These are phyloP conservation scores for Schwanniomyces yamadae DNA, from an alignment of 805 yeast species.

Conservation along the genomic window DNA sequence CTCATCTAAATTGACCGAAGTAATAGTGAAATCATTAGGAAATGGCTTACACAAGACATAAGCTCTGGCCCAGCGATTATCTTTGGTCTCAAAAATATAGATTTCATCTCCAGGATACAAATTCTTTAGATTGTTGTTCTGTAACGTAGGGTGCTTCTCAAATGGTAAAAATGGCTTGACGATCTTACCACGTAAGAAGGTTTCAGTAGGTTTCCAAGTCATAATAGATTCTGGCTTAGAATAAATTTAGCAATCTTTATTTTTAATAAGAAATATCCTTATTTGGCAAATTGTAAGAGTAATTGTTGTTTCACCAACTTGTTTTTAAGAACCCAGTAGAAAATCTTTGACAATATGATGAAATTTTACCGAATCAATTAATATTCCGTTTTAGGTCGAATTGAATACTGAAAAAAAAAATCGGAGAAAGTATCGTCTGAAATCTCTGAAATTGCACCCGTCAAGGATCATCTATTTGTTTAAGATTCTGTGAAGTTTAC, in stretches of 20 bases:
- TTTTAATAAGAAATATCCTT: neutral
- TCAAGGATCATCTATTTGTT: too few species aligned
- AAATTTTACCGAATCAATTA: slow-evolving; percentile 1
- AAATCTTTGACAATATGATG: neutral
- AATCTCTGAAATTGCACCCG: too few species aligned
- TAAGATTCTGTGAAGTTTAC: too few species aligned
- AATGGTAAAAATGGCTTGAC: slow-evolving; percentile 41
- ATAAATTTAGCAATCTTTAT: neutral
- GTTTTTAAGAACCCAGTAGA: neutral
- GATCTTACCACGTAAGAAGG: slow-evolving; percentile 37
- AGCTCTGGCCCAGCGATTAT: slow-evolving; percentile 75
- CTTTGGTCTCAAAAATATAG: slow-evolving; percentile 64
- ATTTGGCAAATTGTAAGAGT: neutral
- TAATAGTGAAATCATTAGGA: slow-evolving; percentile 65
- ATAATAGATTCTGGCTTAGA: slow-evolving; percentile 15
- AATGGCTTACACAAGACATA: slow-evolving; percentile 66
- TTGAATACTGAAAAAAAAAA: too few species aligned
- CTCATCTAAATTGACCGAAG: slow-evolving; percentile 59
- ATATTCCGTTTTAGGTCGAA: neutral
- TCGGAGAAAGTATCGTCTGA: too few species aligned
- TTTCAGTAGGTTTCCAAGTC: slow-evolving; percentile 40
- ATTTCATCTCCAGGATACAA: slow-evolving; percentile 77
- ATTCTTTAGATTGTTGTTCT: slow-evolving; percentile 44
- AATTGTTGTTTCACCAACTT: neutral
- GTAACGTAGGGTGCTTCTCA: slow-evolving; percentile 39